Percentiles rank a stretch among this genome's conserved stretches.
Conservation (phyloP, 164 flowering plant genomes). For the Kalanchoe fedtschenkoi region DNA sequence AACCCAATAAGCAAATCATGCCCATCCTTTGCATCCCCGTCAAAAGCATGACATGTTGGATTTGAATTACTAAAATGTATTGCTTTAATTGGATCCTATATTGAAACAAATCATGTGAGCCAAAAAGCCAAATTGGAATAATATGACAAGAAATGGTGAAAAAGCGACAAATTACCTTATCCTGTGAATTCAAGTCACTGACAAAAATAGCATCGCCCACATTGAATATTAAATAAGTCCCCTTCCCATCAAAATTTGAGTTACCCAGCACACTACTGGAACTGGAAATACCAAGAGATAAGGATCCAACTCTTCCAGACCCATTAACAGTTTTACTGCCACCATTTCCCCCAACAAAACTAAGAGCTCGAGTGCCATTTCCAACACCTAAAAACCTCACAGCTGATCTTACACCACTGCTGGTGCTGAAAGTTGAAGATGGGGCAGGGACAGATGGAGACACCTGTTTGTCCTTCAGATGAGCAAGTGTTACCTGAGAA, state of each 20-base stretch:
- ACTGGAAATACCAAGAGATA: conserved; percentile 44
- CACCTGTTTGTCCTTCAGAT: conserved; percentile 76
- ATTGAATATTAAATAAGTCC: conserved; percentile 80
- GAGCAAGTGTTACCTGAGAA: conserved; percentile 66
- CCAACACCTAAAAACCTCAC: conserved; percentile 69
- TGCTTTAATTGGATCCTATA: conserved; percentile 91
- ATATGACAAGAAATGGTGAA: background rate
- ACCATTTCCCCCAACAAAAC: conserved; percentile 90
- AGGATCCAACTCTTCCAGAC: conserved; percentile 41
- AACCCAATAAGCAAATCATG: conserved; percentile 93
- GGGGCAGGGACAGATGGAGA: conserved; percentile 39
- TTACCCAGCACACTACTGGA: conserved; percentile 26
- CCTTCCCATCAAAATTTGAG: conserved; percentile 86
- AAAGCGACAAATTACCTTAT: conserved; percentile 50
- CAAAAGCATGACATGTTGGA: conserved; percentile 92
- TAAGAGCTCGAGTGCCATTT: conserved; percentile 79
- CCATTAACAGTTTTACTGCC: conserved; percentile 48
- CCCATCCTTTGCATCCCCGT: conserved; percentile 84
- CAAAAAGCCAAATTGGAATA: background rate
- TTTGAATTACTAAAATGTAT: conserved; percentile 81
- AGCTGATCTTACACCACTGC: conserved; percentile 71
- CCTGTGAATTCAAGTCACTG: conserved; percentile 80
- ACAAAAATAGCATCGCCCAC: conserved; percentile 80
- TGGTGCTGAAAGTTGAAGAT: conserved; percentile 38
- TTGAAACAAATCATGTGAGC: conserved; percentile 9